A percentile compares a stretch with the other conserved stretches of the same genome.
phyloP scores from a whole-genome alignment of 768 basidiomycete species.

The Floccularia luteovirens region DNA sequence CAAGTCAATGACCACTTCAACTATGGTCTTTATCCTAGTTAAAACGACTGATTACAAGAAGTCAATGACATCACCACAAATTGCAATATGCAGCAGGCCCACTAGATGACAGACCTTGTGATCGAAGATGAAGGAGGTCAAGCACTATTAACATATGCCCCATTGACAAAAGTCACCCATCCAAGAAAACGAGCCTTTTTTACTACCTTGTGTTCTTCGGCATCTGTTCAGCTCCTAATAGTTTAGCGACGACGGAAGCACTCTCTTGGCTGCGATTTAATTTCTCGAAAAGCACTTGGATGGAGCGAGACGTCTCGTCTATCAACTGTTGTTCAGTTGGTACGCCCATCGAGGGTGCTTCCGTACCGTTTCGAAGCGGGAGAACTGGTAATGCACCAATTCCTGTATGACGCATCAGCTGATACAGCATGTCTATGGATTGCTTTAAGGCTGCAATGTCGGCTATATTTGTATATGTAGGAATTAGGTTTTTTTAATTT shows the following conservation, averaged over 20 bases:
- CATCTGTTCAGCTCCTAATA: conserved; percentile 8
- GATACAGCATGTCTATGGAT: conserved; percentile 34
- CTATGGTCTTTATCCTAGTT: no score
- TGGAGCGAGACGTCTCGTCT: conserved; percentile 27
- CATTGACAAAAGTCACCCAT: no score
- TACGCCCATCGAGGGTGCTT: no score
- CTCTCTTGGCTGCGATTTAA: conserved; percentile 49
- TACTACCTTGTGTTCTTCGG: background rate
- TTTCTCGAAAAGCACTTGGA: conserved; percentile 41
- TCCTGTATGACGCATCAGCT: conserved; percentile 43
- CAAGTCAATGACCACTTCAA: no score
- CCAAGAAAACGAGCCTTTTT: no score
- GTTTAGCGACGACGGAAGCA: conserved; percentile 40
- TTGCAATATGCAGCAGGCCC: no score
- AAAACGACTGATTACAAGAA: background rate
- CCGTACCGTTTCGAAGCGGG: background rate
- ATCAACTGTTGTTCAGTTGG: conserved; percentile 43
- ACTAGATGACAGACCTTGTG: no score
- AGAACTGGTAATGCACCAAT: conserved; percentile 36
- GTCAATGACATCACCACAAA: no score
- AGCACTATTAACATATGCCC: no score
- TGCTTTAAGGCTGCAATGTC: conserved; percentile 53
- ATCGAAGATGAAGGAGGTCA: no score
- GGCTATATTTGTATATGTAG: conserved; percentile 40
- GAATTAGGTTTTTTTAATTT: conserved; percentile 37